phyloP scores from a whole-genome alignment of 139 green algal genomes.

The Chlamydomonas incerta region DNA sequence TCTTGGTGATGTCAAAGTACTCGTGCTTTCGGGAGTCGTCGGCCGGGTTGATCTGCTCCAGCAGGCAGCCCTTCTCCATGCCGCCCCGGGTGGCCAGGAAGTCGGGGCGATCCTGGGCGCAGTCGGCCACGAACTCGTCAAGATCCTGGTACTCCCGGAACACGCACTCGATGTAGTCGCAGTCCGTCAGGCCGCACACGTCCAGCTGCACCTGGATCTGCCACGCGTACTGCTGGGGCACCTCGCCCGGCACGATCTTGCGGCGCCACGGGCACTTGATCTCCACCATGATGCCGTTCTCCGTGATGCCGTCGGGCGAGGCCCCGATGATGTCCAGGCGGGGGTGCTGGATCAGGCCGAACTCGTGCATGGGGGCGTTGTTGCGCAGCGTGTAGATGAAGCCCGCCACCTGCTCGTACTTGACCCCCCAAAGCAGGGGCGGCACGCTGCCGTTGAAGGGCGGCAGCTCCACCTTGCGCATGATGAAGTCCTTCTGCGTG shows the following conservation, averaged over 20 bases:
- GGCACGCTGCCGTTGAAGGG: background rate
- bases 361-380: conserved; percentile 18
- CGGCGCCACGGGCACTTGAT: conserved; percentile 50
- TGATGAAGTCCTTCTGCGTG: conserved; percentile 19
- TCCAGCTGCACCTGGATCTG: conserved; percentile 49
- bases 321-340: background rate
- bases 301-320: conserved; percentile 45
- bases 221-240: conserved; percentile 36
- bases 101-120: no score
- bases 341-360: conserved; percentile 34
- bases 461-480: background rate
- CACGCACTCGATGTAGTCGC: conserved; percentile 44
- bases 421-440: conserved; percentile 41
- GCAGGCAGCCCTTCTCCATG: no score
- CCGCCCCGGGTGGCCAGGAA: no score
- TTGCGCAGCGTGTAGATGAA: background rate
- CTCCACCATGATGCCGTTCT: conserved; percentile 47
- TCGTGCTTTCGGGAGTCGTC: no score
- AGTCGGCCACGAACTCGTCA: no score
- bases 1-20: no score
- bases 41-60: no score
- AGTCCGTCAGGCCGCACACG: conserved; percentile 34
- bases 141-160: background rate
- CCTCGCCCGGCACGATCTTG: conserved; percentile 11
- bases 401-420: conserved; percentile 33